Evolutionary conservation across 768 basidiomycete species (phyloP).

Genomic region (Rhizopogon rudus): DNA sequence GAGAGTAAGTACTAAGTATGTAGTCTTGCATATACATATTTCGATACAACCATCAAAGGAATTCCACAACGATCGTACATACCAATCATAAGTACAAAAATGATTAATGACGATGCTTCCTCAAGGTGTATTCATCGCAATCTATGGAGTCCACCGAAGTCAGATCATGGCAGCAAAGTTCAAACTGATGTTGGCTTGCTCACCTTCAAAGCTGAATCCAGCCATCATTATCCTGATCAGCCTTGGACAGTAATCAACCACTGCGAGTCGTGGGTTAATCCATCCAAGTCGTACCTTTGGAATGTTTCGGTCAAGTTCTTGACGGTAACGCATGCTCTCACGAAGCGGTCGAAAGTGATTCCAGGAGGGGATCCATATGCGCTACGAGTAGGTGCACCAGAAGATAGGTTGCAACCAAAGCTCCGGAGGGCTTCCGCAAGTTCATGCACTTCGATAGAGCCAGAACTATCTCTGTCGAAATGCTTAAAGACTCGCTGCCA

Average conservation of each 20-base stretch:
- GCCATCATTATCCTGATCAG: constrained; percentile 66
- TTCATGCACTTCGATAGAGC: constrained; percentile 76
- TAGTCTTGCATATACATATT: background rate
- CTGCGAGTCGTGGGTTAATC: background rate
- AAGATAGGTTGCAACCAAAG: constrained; percentile 78
- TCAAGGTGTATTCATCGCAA: constrained; percentile 51
- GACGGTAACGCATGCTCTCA: constrained; percentile 76
- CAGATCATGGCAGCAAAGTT: background rate
- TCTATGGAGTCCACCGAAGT: constrained; percentile 27
- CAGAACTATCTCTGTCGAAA: constrained; percentile 75
- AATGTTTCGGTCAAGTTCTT: constrained; percentile 79
- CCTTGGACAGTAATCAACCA: constrained; percentile 30
- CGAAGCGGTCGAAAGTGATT: constrained; percentile 84
- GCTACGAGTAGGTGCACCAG: constrained; percentile 35
- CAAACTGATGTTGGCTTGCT: constrained; percentile 11
- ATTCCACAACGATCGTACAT: background rate
- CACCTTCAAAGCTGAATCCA: constrained; percentile 75
- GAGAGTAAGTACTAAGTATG: too few relatives aligned
- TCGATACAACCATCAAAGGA: background rate
- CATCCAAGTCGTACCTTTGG: constrained; percentile 47
- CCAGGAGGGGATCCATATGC: constrained; percentile 66
- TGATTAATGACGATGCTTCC: constrained; percentile 10
- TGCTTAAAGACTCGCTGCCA: constrained; percentile 84
- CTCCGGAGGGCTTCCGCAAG: constrained; percentile 65
- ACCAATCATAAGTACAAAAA: background rate